Percentiles rank a stretch among this genome's conserved stretches.
phyloP scores from a whole-genome alignment of 306 rosid species.

The Hylodesmum podocarpum region DNA sequence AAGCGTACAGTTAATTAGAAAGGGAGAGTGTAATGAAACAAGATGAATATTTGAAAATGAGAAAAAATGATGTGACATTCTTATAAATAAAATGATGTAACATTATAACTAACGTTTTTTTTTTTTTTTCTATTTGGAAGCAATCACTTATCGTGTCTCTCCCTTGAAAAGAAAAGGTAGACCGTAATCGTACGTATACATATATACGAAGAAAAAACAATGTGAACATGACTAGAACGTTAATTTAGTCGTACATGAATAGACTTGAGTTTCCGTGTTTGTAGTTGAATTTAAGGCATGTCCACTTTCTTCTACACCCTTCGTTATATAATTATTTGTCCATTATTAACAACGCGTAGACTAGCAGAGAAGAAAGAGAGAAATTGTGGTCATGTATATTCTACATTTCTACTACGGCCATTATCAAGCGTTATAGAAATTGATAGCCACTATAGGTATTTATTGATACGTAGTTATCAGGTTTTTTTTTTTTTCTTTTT shows the following conservation, averaged over 20 bases:
- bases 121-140: not conserved
- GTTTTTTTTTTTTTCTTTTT: too few species aligned
- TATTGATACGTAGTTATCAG: not conserved
- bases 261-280: not conserved
- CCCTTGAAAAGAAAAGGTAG: not conserved
- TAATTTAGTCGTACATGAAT: not conserved
- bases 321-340: not conserved
- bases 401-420: not conserved
- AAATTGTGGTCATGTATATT: not conserved
- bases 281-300: not conserved
- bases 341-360: not conserved
- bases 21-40: too few species aligned
- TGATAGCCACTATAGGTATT: not conserved
- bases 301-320: not conserved
- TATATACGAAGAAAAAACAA: not conserved
- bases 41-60: too few species aligned
- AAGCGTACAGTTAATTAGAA: too few species aligned
- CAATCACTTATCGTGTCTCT: not conserved
- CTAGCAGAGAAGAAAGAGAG: not conserved
- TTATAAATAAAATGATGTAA: not conserved
- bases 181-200: not conserved
- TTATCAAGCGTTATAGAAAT: not conserved
- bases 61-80: not conserved
- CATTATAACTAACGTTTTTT: not conserved
- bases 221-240: not conserved